Evolutionary conservation across 2,329 filamentous ascomycete genomes (phyloP), one percentile per base, ranked within the genome.

Genomic region (Tolypocladium guangdongense): DNA sequence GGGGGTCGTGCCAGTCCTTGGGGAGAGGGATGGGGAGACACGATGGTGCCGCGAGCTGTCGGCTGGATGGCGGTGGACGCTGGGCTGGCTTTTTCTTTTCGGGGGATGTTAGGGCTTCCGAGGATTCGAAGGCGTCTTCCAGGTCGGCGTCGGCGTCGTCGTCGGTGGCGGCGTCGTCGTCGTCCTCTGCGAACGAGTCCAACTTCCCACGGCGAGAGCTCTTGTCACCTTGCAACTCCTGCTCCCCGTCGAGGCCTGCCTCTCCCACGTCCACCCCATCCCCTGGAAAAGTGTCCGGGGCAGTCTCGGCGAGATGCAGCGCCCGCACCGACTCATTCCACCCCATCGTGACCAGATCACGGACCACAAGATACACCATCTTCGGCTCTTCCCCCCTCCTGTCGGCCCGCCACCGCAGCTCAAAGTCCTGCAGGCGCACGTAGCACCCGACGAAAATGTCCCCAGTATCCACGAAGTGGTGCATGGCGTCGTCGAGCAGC

Each of bases 371-470:
- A 55, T 72, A 78, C 4, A 72, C 69, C 69, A 75, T 72, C 33
- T 63, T 52, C 14, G 33, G 27, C 20, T 24, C 30, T 22, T 18
- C 37, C 16, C 7, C 20, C 27, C 12, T 46, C 45, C 32, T 47
- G 7, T 50, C 54, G 1, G 59, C 53, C 35, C 60, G 60, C 59
- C 59, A 65, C 20, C 65, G 64, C 33, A 74, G 32, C 48, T 71
- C 62, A 43, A 76, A 75, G 10, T 62, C 59, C 32, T 74, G 69
- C n/a, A 78, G 59, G 38, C 68, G 70, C 24, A 81, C 70, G 58
- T 78, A 79, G 43, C 71, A 72, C 1, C 78, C 78, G 12, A 74
- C 66, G 4, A 64, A 65, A 37, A 81, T 59, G n/a, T 73, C 69
- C 2, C 70, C 72, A 1, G 61, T 62, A 41, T 78, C 71, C 10